A percentile compares a stretch with the other conserved stretches of the same genome.
phyloP scores from a whole-genome alignment of 2,329 filamentous ascomycete species.

The Blumeriella jaapii region DNA sequence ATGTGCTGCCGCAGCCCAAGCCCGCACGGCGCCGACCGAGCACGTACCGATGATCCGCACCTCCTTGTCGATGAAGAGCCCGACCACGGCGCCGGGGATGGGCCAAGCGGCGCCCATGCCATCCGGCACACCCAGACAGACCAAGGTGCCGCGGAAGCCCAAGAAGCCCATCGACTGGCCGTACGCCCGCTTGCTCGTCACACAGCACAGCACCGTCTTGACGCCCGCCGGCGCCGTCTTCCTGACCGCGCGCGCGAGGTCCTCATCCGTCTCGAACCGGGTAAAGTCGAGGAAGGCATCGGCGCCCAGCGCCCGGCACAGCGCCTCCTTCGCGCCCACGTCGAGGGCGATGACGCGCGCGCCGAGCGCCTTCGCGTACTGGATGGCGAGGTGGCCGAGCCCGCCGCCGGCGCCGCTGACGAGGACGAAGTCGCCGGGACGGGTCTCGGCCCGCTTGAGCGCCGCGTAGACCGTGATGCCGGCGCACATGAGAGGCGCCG shows the following conservation, averaged over 20 bases:
- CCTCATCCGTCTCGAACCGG: constrained; percentile 33
- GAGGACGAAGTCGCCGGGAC: constrained; percentile 31
- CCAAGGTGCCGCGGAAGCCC: constrained; percentile 34
- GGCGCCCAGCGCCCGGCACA: constrained; percentile 43
- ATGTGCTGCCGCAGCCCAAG: too few species aligned
- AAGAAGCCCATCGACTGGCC: constrained; percentile 33
- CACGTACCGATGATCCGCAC: constrained; percentile 3
- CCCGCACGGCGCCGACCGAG: not conserved
- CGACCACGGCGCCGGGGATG: constrained; percentile 28
- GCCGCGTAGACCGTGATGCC: constrained; percentile 55
- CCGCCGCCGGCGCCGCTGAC: constrained; percentile 48
- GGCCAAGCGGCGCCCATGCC: constrained; percentile 16
- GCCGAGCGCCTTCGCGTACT: constrained; percentile 44
- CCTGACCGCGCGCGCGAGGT: constrained; percentile 30
- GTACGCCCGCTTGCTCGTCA: constrained; percentile 35
- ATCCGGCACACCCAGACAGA: constrained; percentile 38
- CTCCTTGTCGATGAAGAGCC: constrained; percentile 2
- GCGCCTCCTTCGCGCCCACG: constrained; percentile 40
- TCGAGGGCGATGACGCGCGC: constrained; percentile 52
- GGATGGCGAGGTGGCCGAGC: constrained; percentile 46
- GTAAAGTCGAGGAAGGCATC: constrained; percentile 53
- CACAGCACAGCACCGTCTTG: constrained; percentile 34
- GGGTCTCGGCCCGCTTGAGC: constrained; percentile 43
- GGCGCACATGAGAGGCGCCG: constrained; percentile 48
- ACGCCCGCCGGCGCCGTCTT: constrained; percentile 23